phyloP scores from a whole-genome alignment of 441 rosid species.

The Cnidoscolus chayamansa region DNA sequence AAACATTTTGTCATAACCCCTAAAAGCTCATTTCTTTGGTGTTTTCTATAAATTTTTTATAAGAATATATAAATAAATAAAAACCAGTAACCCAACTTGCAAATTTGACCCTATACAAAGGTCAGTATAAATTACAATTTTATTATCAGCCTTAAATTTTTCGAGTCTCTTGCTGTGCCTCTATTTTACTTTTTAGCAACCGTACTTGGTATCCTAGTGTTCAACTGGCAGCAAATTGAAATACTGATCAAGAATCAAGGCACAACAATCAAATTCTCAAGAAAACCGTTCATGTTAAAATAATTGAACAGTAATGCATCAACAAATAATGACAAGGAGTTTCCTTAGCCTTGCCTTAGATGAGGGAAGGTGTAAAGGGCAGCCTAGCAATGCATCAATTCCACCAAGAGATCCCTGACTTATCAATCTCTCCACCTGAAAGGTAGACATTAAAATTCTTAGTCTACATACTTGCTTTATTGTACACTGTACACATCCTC shows the following conservation, averaged over 20 bases:
- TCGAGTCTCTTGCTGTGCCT: no score
- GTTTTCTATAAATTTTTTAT: no score
- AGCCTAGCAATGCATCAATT: conserved; percentile 86
- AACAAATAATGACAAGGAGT: conserved; percentile 5
- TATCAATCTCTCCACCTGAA: conserved; percentile 71
- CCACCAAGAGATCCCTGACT: conserved; percentile 86
- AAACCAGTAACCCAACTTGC: no score
- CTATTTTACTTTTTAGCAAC: no score
- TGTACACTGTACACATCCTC: conserved; percentile 18
- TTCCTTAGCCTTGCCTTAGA: conserved; percentile 51
- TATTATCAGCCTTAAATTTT: not conserved
- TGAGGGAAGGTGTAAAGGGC: conserved; percentile 85
- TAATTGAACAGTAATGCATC: not conserved
- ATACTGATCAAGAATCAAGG: not conserved
- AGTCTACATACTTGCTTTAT: conserved; percentile 16
- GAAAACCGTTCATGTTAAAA: conserved; percentile 5
- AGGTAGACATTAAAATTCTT: conserved; percentile 13
- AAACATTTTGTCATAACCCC: no score
- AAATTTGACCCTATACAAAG: no score
- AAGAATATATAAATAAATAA: no score
- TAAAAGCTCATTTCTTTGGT: no score
- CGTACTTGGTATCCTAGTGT: not conserved
- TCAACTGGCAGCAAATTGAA: not conserved
- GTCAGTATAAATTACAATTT: no score
- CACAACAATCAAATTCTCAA: not conserved